A percentile compares a stretch with the other conserved stretches of the same genome.
These are phyloP conservation scores for Lentinus polychrous DNA, from an alignment of 1,284 basidiomycete species.

Conservation along the genomic window DNA sequence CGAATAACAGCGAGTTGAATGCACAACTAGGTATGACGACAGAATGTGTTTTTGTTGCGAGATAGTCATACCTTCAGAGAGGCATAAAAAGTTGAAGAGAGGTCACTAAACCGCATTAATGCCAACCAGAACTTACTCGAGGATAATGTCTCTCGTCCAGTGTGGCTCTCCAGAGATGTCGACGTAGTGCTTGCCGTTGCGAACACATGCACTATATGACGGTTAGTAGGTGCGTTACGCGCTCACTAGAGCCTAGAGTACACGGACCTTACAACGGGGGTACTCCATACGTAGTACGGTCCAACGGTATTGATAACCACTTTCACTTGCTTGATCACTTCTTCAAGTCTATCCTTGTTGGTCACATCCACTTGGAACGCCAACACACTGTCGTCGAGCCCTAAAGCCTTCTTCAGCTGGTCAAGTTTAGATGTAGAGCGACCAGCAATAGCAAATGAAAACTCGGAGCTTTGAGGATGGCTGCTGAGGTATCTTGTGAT, in stretches of 20 bases:
- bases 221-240: neutral
- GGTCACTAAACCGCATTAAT: neutral
- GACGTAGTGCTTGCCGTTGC: conserved; percentile 53
- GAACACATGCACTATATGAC: conserved; percentile 38
- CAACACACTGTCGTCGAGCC: conserved; percentile 34
- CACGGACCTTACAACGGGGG: conserved; percentile 50
- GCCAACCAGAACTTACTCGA: conserved; percentile 26
- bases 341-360: conserved; percentile 39
- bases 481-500: conserved; percentile 51
- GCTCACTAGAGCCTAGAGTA: neutral
- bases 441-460: conserved; percentile 54
- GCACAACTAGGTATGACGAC: conserved; percentile 68
- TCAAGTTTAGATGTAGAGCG: conserved; percentile 52
- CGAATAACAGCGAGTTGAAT: conserved; percentile 69
- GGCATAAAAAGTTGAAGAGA: neutral
- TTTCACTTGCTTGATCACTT: conserved; percentile 42
- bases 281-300: conserved; percentile 59
- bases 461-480: conserved; percentile 53
- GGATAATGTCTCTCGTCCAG: conserved; percentile 48
- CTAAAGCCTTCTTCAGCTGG: conserved; percentile 35
- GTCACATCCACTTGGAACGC: conserved; percentile 48
- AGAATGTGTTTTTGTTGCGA: conserved; percentile 57
- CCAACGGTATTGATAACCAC: conserved; percentile 67
- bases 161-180: conserved; percentile 54
- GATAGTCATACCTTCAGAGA: conserved; percentile 47